Evolutionary conservation across 305 asterid species (phyloP).

Genomic region (Withania somnifera): DNA sequence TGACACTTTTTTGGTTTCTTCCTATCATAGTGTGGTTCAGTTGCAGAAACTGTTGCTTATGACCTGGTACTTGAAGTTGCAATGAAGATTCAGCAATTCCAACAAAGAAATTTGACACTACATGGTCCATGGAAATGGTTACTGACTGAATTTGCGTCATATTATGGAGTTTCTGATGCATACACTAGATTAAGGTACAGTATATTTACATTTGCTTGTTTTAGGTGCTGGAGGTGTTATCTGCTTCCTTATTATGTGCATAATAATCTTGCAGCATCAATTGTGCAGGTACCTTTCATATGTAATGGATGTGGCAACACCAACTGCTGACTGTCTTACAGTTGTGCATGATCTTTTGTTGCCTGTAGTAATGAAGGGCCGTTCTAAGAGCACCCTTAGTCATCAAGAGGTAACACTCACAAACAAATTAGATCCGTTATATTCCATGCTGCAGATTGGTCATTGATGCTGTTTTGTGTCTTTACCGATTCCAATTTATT

Average conservation of each 20-base stretch:
- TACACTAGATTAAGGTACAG: constrained; percentile 41
- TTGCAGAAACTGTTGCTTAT: constrained; percentile 51
- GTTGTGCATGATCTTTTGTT: constrained; percentile 31
- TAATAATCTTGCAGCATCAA: constrained; percentile 1
- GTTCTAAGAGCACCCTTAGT: constrained; percentile 31
- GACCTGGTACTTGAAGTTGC: constrained; percentile 43
- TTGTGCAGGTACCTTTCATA: constrained; percentile 37
- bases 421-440: neutral
- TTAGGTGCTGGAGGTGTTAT: neutral
- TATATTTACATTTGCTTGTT: neutral
- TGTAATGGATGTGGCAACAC: constrained; percentile 53
- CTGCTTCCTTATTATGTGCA: neutral
- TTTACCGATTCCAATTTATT: neutral
- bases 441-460: neutral
- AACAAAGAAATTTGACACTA: constrained; percentile 36
- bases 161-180: constrained; percentile 47
- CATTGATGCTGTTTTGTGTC: neutral
- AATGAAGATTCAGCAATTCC: constrained; percentile 35
- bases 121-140: constrained; percentile 53
- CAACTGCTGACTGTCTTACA: constrained; percentile 40
- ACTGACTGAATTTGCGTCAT: constrained; percentile 38
- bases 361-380: constrained; percentile 40
- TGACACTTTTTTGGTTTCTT: neutral
- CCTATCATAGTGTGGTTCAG: constrained; percentile 36
- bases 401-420: constrained; percentile 37